Conservation (phyloP, 2,329 filamentous ascomycete genomes). For the Fusarium mangiferae region DNA sequence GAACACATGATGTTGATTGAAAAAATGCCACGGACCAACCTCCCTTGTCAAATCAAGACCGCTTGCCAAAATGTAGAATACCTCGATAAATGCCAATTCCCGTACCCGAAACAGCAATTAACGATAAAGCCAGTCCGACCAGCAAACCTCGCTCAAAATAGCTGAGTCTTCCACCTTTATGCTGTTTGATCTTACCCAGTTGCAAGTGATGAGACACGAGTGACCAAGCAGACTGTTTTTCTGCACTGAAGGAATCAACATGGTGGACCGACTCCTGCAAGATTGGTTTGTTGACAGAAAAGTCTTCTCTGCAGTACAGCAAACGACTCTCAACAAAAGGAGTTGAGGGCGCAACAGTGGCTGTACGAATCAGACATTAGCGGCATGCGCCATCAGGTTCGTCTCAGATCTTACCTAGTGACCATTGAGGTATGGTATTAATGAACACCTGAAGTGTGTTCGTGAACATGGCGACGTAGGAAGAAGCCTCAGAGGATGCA, state of each 20-base stretch:
- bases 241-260: fast-evolving
- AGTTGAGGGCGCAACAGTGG: not conserved
- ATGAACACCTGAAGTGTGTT: not conserved
- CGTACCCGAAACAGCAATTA: not conserved
- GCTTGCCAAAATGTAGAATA: not conserved
- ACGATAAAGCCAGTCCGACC: not conserved
- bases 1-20: too few relatives aligned
- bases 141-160: not conserved
- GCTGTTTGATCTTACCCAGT: not conserved
- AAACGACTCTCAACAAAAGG: not conserved
- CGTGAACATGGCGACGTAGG: not conserved
- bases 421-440: not conserved
- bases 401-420: not conserved
- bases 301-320: not conserved
- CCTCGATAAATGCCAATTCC: not conserved
- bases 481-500: not conserved
- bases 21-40: too few relatives aligned
- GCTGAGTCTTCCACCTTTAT: not conserved
- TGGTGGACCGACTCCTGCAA: not conserved
- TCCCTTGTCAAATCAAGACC: not conserved
- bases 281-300: not conserved
- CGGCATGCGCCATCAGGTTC: not conserved
- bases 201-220: not conserved
- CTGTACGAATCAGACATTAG: not conserved
- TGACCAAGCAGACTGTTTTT: not conserved